A percentile compares a stretch with the other conserved stretches of the same genome.
Conservation (phyloP, 768 basidiomycete genomes). For the Podaxis carcinomalis region DNA sequence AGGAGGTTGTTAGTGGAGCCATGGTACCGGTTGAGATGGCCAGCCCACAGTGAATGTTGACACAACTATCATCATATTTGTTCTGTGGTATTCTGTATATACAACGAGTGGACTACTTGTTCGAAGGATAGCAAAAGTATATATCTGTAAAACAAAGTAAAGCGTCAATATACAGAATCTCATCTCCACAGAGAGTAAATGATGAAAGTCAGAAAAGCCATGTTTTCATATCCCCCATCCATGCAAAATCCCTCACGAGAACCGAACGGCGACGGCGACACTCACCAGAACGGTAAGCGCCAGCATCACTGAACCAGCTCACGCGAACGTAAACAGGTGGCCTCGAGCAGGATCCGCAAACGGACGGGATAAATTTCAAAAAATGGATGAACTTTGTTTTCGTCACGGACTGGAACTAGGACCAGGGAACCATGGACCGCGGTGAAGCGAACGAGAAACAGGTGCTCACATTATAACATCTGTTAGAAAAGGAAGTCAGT, state of each 20-base stretch:
- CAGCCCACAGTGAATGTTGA: background rate
- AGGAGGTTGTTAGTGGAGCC: conserved; percentile 1
- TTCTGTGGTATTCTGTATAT: background rate
- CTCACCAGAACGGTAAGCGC: conserved; percentile 35
- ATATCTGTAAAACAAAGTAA: background rate
- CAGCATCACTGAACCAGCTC: conserved; percentile 16
- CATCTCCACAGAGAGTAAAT: background rate
- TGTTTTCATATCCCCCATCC: conserved; percentile 50
- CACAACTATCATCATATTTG: background rate
- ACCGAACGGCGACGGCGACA: conserved; percentile 46
- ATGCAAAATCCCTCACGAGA: conserved; percentile 22
- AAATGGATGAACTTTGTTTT: conserved; percentile 86
- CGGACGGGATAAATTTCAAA: conserved; percentile 42
- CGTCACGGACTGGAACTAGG: conserved; percentile 35
- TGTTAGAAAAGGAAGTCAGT: conserved; percentile 18
- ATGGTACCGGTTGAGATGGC: conserved; percentile 8
- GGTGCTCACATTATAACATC: conserved; percentile 18
- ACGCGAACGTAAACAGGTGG: conserved; percentile 26
- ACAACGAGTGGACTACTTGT: too few relatives aligned
- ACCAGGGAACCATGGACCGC: background rate
- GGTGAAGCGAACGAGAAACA: background rate
- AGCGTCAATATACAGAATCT: background rate
- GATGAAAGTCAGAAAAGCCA: conserved; percentile 56
- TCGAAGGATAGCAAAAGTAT: background rate
- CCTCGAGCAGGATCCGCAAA: conserved; percentile 26